Conservation (phyloP, 2,329 filamentous ascomycete genomes). For the Ramularia collo-cygni region DNA sequence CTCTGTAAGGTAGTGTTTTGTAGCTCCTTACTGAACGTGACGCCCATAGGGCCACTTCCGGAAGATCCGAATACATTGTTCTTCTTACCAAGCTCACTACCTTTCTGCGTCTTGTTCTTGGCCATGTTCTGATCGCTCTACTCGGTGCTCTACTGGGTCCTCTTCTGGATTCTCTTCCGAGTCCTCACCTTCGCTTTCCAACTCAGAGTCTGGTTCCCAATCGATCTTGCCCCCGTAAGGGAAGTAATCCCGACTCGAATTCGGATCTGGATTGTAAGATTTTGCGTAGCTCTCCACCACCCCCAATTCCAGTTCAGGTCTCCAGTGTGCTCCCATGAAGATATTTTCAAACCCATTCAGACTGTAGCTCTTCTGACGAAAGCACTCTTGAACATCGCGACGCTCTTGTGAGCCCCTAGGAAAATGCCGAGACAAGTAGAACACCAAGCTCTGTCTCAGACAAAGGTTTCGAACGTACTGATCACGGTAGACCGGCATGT, state of each 20-base stretch:
- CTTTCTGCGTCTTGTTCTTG: no score
- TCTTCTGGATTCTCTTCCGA: background rate
- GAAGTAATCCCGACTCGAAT: background rate
- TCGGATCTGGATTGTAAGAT: no score
- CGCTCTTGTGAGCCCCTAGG: conserved; percentile 3
- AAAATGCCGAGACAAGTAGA: background rate
- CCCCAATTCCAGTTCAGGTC: background rate
- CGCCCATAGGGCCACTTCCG: no score
- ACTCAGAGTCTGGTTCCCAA: background rate
- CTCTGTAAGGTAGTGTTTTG: no score
- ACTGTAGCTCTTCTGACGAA: conserved; percentile 8
- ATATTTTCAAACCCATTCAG: background rate
- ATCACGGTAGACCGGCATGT: background rate
- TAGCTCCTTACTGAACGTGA: no score
- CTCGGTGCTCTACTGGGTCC: background rate
- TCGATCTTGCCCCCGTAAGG: background rate
- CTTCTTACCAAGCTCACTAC: no score
- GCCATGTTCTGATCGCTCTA: no score
- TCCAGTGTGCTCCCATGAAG: background rate
- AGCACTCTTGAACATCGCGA: conserved; percentile 5
- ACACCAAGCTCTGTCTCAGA: conserved; percentile 12
- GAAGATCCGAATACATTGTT: no score
- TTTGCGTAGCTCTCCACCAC: no score
- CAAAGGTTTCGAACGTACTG: conserved; percentile 6
- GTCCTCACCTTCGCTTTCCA: background rate